Percentiles rank a stretch among this genome's conserved stretches.
These are phyloP conservation scores for Podila minutissima DNA, from an alignment of 192 early-diverging fungal genomes.

Conservation along the genomic window DNA sequence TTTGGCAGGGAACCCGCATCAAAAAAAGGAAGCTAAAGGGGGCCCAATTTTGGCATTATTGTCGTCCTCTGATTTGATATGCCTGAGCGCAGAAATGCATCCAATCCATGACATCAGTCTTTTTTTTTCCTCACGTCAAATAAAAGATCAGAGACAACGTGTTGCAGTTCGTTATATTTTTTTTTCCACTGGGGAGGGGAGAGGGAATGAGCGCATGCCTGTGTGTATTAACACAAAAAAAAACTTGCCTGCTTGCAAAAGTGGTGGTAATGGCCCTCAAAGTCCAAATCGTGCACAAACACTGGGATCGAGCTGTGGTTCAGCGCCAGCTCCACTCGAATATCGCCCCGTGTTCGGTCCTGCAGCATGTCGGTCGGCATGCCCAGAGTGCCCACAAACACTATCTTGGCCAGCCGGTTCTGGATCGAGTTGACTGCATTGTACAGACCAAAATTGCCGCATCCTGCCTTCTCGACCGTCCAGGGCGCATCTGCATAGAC, in stretches of 20 bases:
- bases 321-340: constrained; percentile 66
- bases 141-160: too few species aligned
- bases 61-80: too few species aligned
- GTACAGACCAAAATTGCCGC: constrained; percentile 95
- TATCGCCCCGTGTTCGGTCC: constrained; percentile 64
- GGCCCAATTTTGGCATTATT: too few species aligned
- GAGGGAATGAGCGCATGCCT: too few species aligned
- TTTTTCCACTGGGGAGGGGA: too few species aligned
- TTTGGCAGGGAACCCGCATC: too few species aligned
- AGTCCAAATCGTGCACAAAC: constrained; percentile 79
- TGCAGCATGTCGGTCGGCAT: constrained; percentile 76
- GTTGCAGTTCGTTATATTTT: too few species aligned
- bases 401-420: constrained; percentile 61
- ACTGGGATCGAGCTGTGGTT: constrained; percentile 82
- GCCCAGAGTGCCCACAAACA: constrained; percentile 85
- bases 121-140: too few species aligned
- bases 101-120: too few species aligned
- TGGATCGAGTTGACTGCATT: constrained; percentile 85
- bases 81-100: too few species aligned
- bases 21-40: too few species aligned
- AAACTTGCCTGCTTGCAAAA: constrained; percentile 92
- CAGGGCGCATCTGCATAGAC: constrained; percentile 59
- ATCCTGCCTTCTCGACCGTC: constrained; percentile 75
- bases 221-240: too few species aligned
- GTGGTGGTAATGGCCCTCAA: constrained; percentile 93